Percentiles rank a stretch among this genome's conserved stretches.
These are phyloP conservation scores for Lasiodiplodia hormozganensis DNA, from an alignment of 2,329 filamentous ascomycete species.

Conservation along the genomic window DNA sequence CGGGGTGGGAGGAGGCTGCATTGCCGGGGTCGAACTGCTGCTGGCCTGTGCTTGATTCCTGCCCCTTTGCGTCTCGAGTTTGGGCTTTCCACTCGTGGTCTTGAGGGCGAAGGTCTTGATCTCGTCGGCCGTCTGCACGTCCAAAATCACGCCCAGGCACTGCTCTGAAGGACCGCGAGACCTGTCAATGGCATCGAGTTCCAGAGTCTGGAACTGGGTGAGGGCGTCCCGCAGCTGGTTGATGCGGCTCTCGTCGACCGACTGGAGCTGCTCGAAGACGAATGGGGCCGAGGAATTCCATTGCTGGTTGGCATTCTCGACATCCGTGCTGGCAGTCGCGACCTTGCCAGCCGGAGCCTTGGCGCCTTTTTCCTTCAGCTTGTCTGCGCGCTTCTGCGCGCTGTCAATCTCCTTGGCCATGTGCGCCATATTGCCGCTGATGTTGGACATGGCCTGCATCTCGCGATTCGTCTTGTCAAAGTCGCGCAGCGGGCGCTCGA, in stretches of 20 bases:
- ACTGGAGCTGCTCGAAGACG: constrained; percentile 91
- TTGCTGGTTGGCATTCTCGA: constrained; percentile 80
- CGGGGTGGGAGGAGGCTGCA: constrained; percentile 40
- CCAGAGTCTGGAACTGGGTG: constrained; percentile 92
- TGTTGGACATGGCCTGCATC: constrained; percentile 79
- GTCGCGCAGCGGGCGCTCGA: constrained; percentile 81
- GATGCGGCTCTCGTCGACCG: constrained; percentile 84
- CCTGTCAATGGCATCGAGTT: constrained; percentile 84
- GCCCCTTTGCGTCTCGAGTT: constrained; percentile 43
- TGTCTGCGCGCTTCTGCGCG: constrained; percentile 85
- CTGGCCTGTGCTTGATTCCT: constrained; percentile 28
- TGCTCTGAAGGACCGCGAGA: constrained; percentile 76
- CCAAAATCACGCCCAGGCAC: constrained; percentile 81
- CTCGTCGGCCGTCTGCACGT: constrained; percentile 85
- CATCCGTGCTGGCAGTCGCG: constrained; percentile 72
- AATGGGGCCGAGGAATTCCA: constrained; percentile 96
- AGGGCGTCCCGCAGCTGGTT: constrained; percentile 90
- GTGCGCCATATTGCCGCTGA: constrained; percentile 78
- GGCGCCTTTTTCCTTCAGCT: constrained; percentile 78
- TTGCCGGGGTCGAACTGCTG: constrained; percentile 17
- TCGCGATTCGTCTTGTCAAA: constrained; percentile 76
- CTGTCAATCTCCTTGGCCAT: constrained; percentile 87
- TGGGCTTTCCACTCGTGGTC: constrained; percentile 47
- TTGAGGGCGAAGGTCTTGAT: constrained; percentile 73
- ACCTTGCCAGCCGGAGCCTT: constrained; percentile 80